phyloP scores from a whole-genome alignment of 495 filamentous ascomycete genomes.

The Jackrogersella minutella region DNA sequence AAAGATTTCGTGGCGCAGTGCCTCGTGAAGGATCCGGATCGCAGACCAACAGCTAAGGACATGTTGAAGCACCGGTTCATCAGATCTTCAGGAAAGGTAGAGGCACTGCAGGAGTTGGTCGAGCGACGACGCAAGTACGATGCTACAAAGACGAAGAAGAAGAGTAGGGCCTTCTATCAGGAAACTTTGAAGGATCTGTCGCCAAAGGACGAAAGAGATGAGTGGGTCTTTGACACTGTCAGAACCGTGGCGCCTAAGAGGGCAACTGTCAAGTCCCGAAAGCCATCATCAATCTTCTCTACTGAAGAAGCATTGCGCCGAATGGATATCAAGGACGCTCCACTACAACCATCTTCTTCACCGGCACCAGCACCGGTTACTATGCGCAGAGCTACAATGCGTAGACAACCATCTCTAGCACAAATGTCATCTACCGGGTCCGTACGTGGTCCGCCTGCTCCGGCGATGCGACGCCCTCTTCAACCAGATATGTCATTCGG shows the following conservation, averaged over 20 bases:
- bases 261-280: slow-evolving; percentile 59
- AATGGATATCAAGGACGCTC: slow-evolving; percentile 66
- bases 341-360: slow-evolving; percentile 59
- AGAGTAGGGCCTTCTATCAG: slow-evolving; percentile 81
- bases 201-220: slow-evolving; percentile 74
- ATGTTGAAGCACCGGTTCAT: slow-evolving; percentile 92
- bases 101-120: slow-evolving; percentile 86
- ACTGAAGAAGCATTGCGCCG: slow-evolving; percentile 65
- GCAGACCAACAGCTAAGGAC: slow-evolving; percentile 84
- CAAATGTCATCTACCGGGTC: slow-evolving; percentile 54
- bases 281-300: slow-evolving; percentile 58
- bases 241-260: slow-evolving; percentile 63
- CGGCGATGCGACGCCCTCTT: slow-evolving; percentile 72
- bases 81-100: slow-evolving; percentile 80
- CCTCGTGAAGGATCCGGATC: slow-evolving; percentile 87
- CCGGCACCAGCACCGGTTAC: slow-evolving; percentile 53
- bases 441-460: slow-evolving; percentile 59
- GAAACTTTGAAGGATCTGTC: slow-evolving; percentile 84
- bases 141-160: slow-evolving; percentile 65
- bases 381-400: slow-evolving; percentile 59
- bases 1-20: slow-evolving; percentile 93
- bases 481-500: slow-evolving; percentile 87
- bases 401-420: slow-evolving; percentile 62
- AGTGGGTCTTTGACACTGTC: slow-evolving; percentile 98
- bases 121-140: slow-evolving; percentile 83